Evolutionary conservation across 2,329 filamentous ascomycete genomes (phyloP).

Genomic region (Fusarium penzigii): DNA sequence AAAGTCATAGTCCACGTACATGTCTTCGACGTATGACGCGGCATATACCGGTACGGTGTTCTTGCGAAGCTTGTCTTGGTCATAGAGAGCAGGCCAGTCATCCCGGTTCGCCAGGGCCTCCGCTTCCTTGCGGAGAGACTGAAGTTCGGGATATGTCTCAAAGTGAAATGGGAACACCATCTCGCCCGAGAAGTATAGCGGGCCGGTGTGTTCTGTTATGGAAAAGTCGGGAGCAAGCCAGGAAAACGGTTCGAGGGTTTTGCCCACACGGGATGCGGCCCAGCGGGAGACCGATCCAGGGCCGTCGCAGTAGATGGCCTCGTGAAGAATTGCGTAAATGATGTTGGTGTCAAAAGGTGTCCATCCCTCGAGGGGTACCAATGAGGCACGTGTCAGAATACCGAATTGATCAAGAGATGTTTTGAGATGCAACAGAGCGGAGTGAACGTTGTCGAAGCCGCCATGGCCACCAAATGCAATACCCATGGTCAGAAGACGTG

Average conservation of each 20-base stretch:
- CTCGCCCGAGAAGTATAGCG: conserved; percentile 83
- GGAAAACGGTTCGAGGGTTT: conserved; percentile 45
- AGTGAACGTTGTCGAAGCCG: conserved; percentile 74
- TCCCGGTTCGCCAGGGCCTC: conserved; percentile 66
- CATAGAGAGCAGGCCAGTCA: conserved; percentile 77
- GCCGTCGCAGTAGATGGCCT: conserved; percentile 81
- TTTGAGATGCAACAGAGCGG: conserved; percentile 68
- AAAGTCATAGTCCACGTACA: conserved; percentile 84
- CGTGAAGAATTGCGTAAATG: conserved; percentile 85
- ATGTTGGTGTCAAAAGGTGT: conserved; percentile 73
- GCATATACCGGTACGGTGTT: conserved; percentile 88
- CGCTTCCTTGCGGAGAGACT: conserved; percentile 67
- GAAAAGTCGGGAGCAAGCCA: conserved; percentile 48
- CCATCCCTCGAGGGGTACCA: conserved; percentile 67
- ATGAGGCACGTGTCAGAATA: conserved; percentile 71
- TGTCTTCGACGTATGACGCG: conserved; percentile 80
- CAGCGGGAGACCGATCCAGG: conserved; percentile 66
- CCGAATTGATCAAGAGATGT: conserved; percentile 75
- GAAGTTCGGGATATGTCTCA: conserved; percentile 75
- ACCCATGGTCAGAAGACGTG: conserved; percentile 76
- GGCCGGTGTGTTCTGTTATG: conserved; percentile 39
- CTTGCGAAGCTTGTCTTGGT: conserved; percentile 67
- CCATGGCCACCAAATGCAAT: conserved; percentile 78
- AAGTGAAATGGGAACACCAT: conserved; percentile 91
- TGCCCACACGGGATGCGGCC: conserved; percentile 69